phyloP scores from a whole-genome alignment of 768 basidiomycete genomes.

The Hemileccinum rubropunctum region DNA sequence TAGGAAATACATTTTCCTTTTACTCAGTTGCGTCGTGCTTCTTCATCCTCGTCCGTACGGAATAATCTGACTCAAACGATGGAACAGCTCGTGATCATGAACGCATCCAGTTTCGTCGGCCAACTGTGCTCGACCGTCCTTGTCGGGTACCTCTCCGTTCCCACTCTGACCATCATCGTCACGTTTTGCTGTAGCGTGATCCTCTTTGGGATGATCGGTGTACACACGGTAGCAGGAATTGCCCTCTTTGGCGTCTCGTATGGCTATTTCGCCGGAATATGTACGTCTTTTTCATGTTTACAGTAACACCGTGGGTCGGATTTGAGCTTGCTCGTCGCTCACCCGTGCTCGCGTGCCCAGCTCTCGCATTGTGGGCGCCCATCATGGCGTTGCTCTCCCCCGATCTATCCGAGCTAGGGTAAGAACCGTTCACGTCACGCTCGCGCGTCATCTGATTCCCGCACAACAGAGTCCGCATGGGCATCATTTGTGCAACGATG shows the following conservation, averaged over 20 bases:
- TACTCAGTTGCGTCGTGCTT: slow-evolving; percentile 44
- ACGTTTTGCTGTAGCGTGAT: slow-evolving; percentile 37
- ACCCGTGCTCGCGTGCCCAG: slow-evolving; percentile 16
- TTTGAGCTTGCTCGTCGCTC: not conserved
- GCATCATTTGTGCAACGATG: not conserved
- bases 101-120: slow-evolving; percentile 52
- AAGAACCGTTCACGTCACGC: slow-evolving; percentile 4
- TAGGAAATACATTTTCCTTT: slow-evolving; percentile 50
- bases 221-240: slow-evolving; percentile 38
- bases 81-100: slow-evolving; percentile 52
- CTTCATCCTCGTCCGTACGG: not conserved
- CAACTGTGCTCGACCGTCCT: slow-evolving; percentile 49
- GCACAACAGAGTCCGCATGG: slow-evolving; percentile 35
- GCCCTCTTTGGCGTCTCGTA: slow-evolving; percentile 44
- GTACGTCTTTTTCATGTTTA: slow-evolving; percentile 22
- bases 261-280: slow-evolving; percentile 52
- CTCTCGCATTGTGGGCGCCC: slow-evolving; percentile 41
- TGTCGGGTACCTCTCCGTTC: slow-evolving; percentile 41
- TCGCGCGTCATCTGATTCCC: no score
- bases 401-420: slow-evolving; percentile 52
- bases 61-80: not conserved
- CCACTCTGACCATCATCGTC: slow-evolving; percentile 36
- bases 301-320: not conserved
- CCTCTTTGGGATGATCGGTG: slow-evolving; percentile 48
- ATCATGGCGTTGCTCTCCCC: slow-evolving; percentile 44